Conservation (phyloP, 176 grass and related monocot species). For the Lolium perenne region DNA sequence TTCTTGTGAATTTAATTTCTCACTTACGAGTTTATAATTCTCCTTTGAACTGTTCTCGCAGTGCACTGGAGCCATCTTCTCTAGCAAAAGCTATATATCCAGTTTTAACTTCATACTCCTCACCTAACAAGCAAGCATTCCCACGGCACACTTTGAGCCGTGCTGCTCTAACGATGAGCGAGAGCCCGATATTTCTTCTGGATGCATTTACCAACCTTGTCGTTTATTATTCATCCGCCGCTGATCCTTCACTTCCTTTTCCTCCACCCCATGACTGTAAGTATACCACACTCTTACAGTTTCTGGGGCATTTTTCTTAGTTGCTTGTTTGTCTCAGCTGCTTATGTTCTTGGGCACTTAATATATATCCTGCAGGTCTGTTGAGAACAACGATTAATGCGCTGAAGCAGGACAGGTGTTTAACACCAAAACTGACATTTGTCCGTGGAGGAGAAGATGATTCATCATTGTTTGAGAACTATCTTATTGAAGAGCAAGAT, state of each 20-base stretch:
- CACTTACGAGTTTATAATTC: conserved; percentile 29
- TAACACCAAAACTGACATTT: conserved; percentile 85
- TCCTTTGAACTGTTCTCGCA: conserved; percentile 53
- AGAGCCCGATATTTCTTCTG: conserved; percentile 91
- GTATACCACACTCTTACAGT: conserved; percentile 30
- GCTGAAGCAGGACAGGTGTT: conserved; percentile 79
- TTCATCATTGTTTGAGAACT: conserved; percentile 74
- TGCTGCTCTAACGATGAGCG: conserved; percentile 89
- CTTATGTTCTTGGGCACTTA: conserved; percentile 18
- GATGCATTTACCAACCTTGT: conserved; percentile 92
- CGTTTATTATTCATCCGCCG: conserved; percentile 76
- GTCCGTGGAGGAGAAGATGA: conserved; percentile 78
- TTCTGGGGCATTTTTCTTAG: neutral
- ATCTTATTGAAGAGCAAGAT: conserved; percentile 92
- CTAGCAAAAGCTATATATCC: conserved; percentile 87
- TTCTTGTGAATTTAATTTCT: conserved; percentile 6
- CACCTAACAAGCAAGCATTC: conserved; percentile 90
- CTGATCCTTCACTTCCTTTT: conserved; percentile 81
- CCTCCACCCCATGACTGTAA: conserved; percentile 97
- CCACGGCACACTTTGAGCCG: conserved; percentile 82
- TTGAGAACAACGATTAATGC: conserved; percentile 67
- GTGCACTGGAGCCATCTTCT: conserved; percentile 75
- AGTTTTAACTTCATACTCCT: conserved; percentile 73
- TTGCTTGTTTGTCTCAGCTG: conserved; percentile 14
- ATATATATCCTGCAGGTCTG: conserved; percentile 58